phyloP scores from a whole-genome alignment of 2,329 filamentous ascomycete genomes.

The Diaporthe helianthi region DNA sequence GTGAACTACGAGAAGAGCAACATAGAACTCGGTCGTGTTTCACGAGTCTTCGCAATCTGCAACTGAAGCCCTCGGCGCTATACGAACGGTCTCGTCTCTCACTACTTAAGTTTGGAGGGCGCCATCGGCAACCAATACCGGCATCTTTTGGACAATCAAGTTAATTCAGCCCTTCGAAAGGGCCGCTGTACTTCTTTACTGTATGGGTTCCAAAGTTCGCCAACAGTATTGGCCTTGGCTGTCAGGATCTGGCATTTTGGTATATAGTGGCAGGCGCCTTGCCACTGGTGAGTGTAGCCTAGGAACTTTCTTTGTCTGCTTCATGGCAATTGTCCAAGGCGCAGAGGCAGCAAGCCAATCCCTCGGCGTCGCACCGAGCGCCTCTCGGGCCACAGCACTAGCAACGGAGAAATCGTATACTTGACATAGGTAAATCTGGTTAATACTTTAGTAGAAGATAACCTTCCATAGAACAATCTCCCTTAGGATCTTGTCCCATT shows the following conservation, averaged over 20 bases:
- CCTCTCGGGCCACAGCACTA: constrained; percentile 43
- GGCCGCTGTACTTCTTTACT: constrained; percentile 66
- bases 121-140: constrained; percentile 54
- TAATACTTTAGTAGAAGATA: too few relatives aligned
- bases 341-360: constrained; percentile 55
- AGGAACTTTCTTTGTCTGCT: constrained; percentile 93
- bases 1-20: constrained; percentile 72
- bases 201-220: constrained; percentile 73
- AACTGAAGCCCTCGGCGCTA: constrained; percentile 66
- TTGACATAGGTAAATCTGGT: constrained; percentile 44
- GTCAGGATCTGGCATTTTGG: constrained; percentile 82
- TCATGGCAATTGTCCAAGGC: constrained; percentile 80
- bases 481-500: neutral
- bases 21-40: constrained; percentile 64
- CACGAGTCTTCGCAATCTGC: constrained; percentile 69
- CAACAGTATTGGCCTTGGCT: constrained; percentile 1
- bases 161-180: constrained; percentile 63
- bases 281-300: constrained; percentile 73
- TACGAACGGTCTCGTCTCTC: constrained; percentile 66
- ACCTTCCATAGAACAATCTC: neutral
- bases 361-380: constrained; percentile 44
- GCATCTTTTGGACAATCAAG: constrained; percentile 51
- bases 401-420: constrained; percentile 43
- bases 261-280: constrained; percentile 87
- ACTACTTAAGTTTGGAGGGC: constrained; percentile 69